Base-by-base conservation (phyloP, 257 asterid species). In the Lavandula angustifolia region DNA sequence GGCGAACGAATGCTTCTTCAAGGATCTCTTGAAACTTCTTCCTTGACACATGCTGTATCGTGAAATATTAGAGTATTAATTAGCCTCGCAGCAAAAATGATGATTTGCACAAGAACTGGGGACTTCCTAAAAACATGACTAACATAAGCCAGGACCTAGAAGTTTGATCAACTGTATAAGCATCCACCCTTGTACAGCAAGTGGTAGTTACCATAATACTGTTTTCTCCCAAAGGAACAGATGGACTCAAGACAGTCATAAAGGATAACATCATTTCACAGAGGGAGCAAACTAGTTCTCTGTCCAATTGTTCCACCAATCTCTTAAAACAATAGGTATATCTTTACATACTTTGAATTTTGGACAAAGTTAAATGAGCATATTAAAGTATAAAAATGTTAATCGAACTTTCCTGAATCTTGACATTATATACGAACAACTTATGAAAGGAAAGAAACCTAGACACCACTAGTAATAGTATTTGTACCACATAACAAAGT, bases 21-120 rank as follows among this genome's bases (percentile, higher is more conserved):
- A 92, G 97, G 70, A 92, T 71, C 61, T 92, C 94, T 76, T 85
- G 99, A 72, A 87, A 92, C 79, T 76, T 85, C 79, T 80, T 87
- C 73, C 84, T 79, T 2, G 99, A 87, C 10, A 96, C 96, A 55
- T 76, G 82, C 99, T 92, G 92, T 57, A 77, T 56, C 67, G 37
- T 32, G 14, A 40, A 41, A 38, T 37, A 71, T 16, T 71, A 48
- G 43, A 74, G 38, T 42, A 69, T 48, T 48, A 34, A 50, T 61
- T 46, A 46, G 57, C 46, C 52, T 53, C 42, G 34, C 14, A 37
- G 57, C 66, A 60, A 4, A 44, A 64, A 55, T 32, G 60, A 56
- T 35, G 37, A 14, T 41, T 55, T 54, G 59, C 6, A 42, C 16
- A 17, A 54, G 48, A 37, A 31, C 7, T 12, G 0, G 9, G 22